Evolutionary conservation across 768 basidiomycete species (phyloP).

Genomic region (Serendipita sp.): DNA sequence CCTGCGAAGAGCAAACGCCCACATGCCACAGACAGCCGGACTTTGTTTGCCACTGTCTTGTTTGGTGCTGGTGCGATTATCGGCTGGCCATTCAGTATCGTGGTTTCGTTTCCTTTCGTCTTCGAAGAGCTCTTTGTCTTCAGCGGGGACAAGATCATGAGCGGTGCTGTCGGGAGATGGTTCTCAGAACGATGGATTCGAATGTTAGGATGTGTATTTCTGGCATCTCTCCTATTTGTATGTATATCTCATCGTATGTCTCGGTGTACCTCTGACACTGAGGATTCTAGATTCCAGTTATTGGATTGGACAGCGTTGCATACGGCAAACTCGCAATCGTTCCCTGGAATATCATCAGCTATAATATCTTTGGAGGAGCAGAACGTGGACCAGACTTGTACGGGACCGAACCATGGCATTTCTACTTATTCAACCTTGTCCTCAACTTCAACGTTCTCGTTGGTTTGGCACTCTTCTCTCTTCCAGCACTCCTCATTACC

Average conservation of each 20-base stretch:
- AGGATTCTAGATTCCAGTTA: slow-evolving; percentile 57
- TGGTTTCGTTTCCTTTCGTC: slow-evolving; percentile 76
- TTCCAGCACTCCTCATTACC: slow-evolving; percentile 66
- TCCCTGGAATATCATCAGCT: slow-evolving; percentile 84
- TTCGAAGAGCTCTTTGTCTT: slow-evolving; percentile 75
- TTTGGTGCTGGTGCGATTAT: slow-evolving; percentile 76
- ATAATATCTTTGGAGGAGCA: slow-evolving; percentile 77
- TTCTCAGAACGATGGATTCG: slow-evolving; percentile 42
- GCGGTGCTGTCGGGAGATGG: slow-evolving; percentile 36
- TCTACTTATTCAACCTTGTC: slow-evolving; percentile 75
- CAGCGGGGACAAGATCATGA: slow-evolving; percentile 47
- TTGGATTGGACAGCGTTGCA: slow-evolving; percentile 67
- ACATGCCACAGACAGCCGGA: slow-evolving; percentile 39
- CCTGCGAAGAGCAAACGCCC: slow-evolving; percentile 16
- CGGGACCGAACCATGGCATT: slow-evolving; percentile 76
- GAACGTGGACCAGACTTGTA: slow-evolving; percentile 82
- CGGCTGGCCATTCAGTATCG: slow-evolving; percentile 94
- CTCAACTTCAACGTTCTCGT: slow-evolving; percentile 88
- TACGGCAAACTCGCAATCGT: slow-evolving; percentile 69
- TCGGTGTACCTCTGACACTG: background rate
- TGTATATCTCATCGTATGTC: slow-evolving; percentile 15
- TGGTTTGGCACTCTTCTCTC: slow-evolving; percentile 62
- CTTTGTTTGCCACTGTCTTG: slow-evolving; percentile 45
- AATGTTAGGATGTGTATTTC: slow-evolving; percentile 35
- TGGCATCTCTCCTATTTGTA: slow-evolving; percentile 50